Base-by-base conservation (phyloP, 805 yeast genomes). In the Metschnikowia peoriensis region DNA sequence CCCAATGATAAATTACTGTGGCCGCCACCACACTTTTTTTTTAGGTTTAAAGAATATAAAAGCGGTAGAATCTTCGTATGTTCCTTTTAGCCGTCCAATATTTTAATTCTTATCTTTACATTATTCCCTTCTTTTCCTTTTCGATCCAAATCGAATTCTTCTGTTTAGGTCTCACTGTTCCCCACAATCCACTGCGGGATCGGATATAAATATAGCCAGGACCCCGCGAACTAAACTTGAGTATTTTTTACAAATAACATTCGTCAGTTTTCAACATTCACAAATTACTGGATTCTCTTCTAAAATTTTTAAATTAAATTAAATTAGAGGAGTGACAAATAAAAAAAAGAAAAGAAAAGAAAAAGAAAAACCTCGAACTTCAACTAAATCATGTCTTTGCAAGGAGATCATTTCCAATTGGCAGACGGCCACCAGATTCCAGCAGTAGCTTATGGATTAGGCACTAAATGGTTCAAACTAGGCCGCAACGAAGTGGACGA, bases 361-460 rank as follows among this genome's bases (percentile, higher is more conserved):
- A 28, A 17, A n/a, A 14, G 3, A 14, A 37, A 37, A 37, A 37
- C 17, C 4, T 12, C 2, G 11, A 39, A n/a, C n/a, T 37, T 15
- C 6, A n/a, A n/a, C n/a, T 11, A 7, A 10, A 32, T 7, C 32
- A 59, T 59, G 63, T 58, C 63, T 39, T 56, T 59, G 34, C 50
- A 52, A 29, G 57, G 59, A 38, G 63, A 61, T 15, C 50, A 49
- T n/a, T 70, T 70, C 52, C 66, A 64, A 53, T 62, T 66, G 50
- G 62, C 67, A 15, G 60, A 70, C 43, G 78, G 75, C 11, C 58
- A 59, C 48, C 52, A 66, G 41, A 71, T 80, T 35, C 83, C 84
- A 6, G 66, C 73, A 11, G 66, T 80, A 50, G 85, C 80, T 1
- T 66, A 79, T 28, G 85, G 85, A 0, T 72, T 80, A 5, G 76